Conservation (phyloP, 805 yeast species). For the Metschnikowia similis region DNA sequence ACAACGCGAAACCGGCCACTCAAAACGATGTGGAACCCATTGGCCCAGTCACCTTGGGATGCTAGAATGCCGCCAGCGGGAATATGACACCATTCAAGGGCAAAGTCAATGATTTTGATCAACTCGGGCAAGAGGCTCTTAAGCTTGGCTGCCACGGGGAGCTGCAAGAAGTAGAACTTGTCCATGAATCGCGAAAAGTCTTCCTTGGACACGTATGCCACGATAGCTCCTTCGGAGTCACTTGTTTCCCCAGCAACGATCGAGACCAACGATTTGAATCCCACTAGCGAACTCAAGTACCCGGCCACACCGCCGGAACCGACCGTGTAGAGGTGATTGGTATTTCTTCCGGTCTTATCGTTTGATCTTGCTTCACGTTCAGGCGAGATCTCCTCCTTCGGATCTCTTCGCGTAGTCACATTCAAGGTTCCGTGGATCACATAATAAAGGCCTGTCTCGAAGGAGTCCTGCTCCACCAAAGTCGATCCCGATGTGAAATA, state of each 20-base stretch:
- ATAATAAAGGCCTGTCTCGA: constrained; percentile 72
- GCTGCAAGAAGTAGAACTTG: constrained; percentile 66
- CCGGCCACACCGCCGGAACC: constrained; percentile 84
- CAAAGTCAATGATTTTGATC: constrained; percentile 76
- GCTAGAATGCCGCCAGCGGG: constrained; percentile 82
- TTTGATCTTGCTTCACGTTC: background rate
- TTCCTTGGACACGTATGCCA: constrained; percentile 63
- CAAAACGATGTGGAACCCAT: constrained; percentile 83
- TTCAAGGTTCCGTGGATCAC: constrained; percentile 76
- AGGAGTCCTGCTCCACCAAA: constrained; percentile 60
- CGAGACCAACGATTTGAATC: constrained; percentile 72
- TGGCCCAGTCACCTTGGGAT: constrained; percentile 80
- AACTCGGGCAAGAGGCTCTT: constrained; percentile 63
- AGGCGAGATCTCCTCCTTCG: constrained; percentile 1
- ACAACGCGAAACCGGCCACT: constrained; percentile 83
- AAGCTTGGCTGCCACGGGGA: constrained; percentile 72
- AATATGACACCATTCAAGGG: constrained; percentile 90
- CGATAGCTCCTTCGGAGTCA: constrained; percentile 40
- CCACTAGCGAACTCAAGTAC: constrained; percentile 73
- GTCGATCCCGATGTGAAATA: constrained; percentile 49
- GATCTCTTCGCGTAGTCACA: constrained; percentile 29
- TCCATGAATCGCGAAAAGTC: constrained; percentile 67
- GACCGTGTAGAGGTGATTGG: constrained; percentile 51
- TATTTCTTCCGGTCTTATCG: background rate
- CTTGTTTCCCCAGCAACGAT: constrained; percentile 24